phyloP scores from a whole-genome alignment of 2,329 filamentous ascomycete genomes.

The Nemania abortiva region DNA sequence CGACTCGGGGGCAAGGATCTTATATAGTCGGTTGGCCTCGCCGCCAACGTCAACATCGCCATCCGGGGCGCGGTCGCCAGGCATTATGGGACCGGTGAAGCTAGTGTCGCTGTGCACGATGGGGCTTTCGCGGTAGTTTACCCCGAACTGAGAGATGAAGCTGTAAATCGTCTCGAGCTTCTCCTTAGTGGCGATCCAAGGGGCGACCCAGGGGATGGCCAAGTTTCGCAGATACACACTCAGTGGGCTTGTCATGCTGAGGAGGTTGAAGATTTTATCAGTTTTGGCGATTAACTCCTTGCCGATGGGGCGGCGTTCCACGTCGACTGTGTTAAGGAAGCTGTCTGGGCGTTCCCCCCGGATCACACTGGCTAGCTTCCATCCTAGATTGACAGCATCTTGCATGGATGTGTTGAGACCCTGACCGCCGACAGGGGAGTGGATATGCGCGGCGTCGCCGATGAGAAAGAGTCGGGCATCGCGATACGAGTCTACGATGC shows the following conservation, averaged over 20 bases:
- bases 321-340: constrained; percentile 27
- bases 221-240: constrained; percentile 9
- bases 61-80: constrained; percentile 24
- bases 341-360: constrained; percentile 8
- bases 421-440: constrained; percentile 78
- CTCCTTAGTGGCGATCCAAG: neutral
- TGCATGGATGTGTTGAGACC: constrained; percentile 73
- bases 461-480: constrained; percentile 22
- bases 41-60: constrained; percentile 8
- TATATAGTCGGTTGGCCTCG: constrained; percentile 1
- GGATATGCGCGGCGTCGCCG: constrained; percentile 75
- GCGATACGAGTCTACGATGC: constrained; percentile 46
- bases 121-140: constrained; percentile 25
- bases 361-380: constrained; percentile 55
- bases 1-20: constrained; percentile 7
- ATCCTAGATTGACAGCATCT: constrained; percentile 71
- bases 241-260: constrained; percentile 20
- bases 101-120: neutral
- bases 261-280: constrained; percentile 14
- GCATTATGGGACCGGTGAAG: constrained; percentile 13
- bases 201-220: constrained; percentile 12
- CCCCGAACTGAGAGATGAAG: constrained; percentile 24
- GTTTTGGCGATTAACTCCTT: constrained; percentile 14
- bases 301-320: constrained; percentile 25
- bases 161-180: constrained; percentile 11